These are phyloP conservation scores for Hyphopichia wangnamkhiaoensis DNA, from an alignment of 1,139 yeast genomes.

Conservation along the genomic window DNA sequence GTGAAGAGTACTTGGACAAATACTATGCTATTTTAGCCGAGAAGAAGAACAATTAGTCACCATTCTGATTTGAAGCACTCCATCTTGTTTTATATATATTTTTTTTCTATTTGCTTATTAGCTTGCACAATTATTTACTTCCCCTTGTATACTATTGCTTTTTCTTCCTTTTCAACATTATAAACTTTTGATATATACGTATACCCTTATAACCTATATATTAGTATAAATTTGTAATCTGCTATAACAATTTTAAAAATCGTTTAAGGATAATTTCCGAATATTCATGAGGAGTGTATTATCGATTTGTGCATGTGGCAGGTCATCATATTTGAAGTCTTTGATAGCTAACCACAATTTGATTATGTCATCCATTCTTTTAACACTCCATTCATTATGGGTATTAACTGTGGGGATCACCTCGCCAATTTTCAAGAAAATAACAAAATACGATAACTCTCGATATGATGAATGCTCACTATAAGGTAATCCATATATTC, in stretches of 20 bases:
- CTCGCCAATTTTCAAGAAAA: constrained; percentile 46
- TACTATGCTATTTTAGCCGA: constrained; percentile 26
- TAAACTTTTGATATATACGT: too few species aligned
- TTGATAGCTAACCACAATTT: constrained; percentile 40
- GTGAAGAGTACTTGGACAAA: constrained; percentile 50
- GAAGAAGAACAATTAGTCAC: constrained; percentile 9
- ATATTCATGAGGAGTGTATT: background rate
- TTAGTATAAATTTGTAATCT: background rate
- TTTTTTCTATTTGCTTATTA: background rate
- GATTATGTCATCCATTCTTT: constrained; percentile 49
- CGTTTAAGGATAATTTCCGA: background rate
- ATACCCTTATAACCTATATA: background rate
- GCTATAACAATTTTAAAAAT: constrained; percentile 5
- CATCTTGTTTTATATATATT: background rate
- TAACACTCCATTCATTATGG: constrained; percentile 33
- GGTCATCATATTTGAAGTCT: constrained; percentile 12
- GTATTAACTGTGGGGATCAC: constrained; percentile 83
- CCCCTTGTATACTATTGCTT: background rate
- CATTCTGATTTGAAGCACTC: background rate
- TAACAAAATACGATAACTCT: constrained; percentile 69
- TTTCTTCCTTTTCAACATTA: background rate
- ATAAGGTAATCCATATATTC: constrained; percentile 73
- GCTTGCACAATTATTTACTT: background rate
- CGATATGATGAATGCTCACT: constrained; percentile 91
- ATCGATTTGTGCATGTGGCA: background rate